phyloP scores from a whole-genome alignment of 441 rosid genomes.

The Jatropha multifida region DNA sequence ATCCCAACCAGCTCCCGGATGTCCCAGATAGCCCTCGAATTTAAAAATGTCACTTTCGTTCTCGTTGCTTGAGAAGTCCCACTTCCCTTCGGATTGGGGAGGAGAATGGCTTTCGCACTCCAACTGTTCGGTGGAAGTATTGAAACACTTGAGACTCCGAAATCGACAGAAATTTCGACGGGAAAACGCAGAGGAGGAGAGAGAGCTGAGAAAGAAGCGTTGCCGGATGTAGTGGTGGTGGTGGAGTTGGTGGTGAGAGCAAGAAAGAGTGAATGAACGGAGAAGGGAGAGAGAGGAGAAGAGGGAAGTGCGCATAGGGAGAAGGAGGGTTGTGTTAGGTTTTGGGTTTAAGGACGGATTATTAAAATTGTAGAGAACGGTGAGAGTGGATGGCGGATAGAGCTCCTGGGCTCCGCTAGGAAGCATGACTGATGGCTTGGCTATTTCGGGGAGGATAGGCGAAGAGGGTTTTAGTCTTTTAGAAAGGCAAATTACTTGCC shows the following conservation, averaged over 20 bases:
- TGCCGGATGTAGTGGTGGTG: slow-evolving; percentile 13
- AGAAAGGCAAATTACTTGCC: too few species aligned
- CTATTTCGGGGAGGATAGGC: not conserved
- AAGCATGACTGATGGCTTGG: slow-evolving; percentile 26
- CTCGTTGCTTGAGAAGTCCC: slow-evolving; percentile 21
- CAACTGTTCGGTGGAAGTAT: slow-evolving; percentile 55
- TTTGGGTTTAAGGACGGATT: slow-evolving; percentile 22
- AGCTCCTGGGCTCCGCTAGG: slow-evolving; percentile 23
- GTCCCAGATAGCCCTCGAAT: slow-evolving; percentile 33
- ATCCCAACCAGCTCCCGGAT: slow-evolving; percentile 37
- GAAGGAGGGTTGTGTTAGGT: slow-evolving; percentile 3
- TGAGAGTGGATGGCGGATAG: slow-evolving; percentile 22
- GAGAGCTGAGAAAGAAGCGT: slow-evolving; percentile 6
- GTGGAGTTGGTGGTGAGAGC: slow-evolving; percentile 27
- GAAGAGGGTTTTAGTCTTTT: not conserved
- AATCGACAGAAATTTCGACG: not conserved
- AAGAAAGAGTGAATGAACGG: slow-evolving; percentile 30
- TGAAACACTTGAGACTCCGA: slow-evolving; percentile 1
- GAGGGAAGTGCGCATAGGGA: slow-evolving; percentile 33
- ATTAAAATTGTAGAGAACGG: slow-evolving; percentile 15
- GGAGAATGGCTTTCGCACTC: slow-evolving; percentile 14
- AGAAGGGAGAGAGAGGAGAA: slow-evolving; percentile 31
- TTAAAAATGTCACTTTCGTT: slow-evolving; percentile 21
- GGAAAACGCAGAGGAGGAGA: not conserved
- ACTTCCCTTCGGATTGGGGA: slow-evolving; percentile 11